These are phyloP conservation scores for Monosporascus sp. DNA, from an alignment of 2,329 filamentous ascomycete genomes.

Conservation along the genomic window DNA sequence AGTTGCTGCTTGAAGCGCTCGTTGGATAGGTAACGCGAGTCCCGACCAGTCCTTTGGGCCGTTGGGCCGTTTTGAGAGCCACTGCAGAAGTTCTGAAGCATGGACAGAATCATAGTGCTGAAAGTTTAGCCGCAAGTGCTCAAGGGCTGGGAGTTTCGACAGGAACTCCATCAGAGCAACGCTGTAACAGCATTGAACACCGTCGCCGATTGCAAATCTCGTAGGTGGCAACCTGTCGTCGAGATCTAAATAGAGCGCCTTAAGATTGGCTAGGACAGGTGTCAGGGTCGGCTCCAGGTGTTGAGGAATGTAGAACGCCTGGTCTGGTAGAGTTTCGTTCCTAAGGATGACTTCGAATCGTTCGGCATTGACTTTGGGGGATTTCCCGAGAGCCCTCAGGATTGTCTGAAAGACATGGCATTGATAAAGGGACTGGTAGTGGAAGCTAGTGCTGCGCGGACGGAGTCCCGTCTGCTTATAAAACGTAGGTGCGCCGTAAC, in stretches of 20 bases:
- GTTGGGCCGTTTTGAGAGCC: constrained; percentile 25
- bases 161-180: constrained; percentile 32
- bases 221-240: constrained; percentile 6
- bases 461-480: constrained; percentile 22
- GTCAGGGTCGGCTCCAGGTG: constrained; percentile 30
- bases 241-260: constrained; percentile 37
- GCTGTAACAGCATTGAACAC: neutral
- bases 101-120: constrained; percentile 4
- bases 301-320: constrained; percentile 41
- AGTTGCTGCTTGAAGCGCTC: neutral
- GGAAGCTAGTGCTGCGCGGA: constrained; percentile 2
- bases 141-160: constrained; percentile 33
- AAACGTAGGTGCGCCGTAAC: constrained; percentile 45
- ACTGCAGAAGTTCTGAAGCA: constrained; percentile 30
- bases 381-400: constrained; percentile 35
- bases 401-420: constrained; percentile 34
- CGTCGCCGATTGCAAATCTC: neutral
- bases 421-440: constrained; percentile 13
- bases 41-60: neutral
- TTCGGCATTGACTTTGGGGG: constrained; percentile 29
- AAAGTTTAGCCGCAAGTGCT: constrained; percentile 50
- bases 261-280: constrained; percentile 39
- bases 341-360: constrained; percentile 44
- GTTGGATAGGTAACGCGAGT: neutral
- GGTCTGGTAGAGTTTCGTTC: constrained; percentile 27